Conservation (phyloP, 441 rosid species). For the Hura crepitans region DNA sequence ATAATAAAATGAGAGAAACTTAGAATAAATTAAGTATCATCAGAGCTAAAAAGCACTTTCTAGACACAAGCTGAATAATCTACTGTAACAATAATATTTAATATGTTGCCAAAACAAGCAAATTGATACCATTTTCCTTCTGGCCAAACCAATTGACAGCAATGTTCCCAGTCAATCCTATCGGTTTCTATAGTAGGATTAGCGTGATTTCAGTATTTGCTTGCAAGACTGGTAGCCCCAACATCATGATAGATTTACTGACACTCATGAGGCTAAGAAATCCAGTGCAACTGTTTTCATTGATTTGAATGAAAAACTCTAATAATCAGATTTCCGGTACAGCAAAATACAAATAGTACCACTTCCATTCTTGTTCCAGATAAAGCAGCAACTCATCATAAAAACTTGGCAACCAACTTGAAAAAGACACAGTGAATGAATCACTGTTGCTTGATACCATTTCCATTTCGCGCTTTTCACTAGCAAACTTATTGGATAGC, state of each 20-base stretch:
- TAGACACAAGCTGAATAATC: neutral
- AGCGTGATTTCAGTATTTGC: conserved; percentile 2
- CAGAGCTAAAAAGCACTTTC: no score
- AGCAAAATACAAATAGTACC: conserved; percentile 44
- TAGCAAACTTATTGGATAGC: conserved; percentile 51
- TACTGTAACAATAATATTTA: neutral
- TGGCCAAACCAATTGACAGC: neutral
- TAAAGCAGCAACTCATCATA: conserved; percentile 88
- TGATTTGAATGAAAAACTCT: conserved; percentile 9
- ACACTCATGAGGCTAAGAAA: conserved; percentile 8
- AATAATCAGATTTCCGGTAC: neutral
- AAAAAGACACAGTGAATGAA: conserved; percentile 46
- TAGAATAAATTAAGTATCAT: no score
- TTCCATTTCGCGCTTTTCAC: conserved; percentile 56
- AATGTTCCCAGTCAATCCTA: neutral
- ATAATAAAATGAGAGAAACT: neutral
- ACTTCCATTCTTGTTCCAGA: conserved; percentile 99
- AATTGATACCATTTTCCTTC: neutral
- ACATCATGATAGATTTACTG: neutral
- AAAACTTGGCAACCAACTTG: conserved; percentile 91
- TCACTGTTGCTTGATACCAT: conserved; percentile 49
- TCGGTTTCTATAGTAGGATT: neutral
- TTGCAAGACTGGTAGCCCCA: neutral
- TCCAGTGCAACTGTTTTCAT: conserved; percentile 11
- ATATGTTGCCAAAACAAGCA: neutral